Evolutionary conservation across 768 basidiomycete species (phyloP).

Genomic region (Serendipita indica): DNA sequence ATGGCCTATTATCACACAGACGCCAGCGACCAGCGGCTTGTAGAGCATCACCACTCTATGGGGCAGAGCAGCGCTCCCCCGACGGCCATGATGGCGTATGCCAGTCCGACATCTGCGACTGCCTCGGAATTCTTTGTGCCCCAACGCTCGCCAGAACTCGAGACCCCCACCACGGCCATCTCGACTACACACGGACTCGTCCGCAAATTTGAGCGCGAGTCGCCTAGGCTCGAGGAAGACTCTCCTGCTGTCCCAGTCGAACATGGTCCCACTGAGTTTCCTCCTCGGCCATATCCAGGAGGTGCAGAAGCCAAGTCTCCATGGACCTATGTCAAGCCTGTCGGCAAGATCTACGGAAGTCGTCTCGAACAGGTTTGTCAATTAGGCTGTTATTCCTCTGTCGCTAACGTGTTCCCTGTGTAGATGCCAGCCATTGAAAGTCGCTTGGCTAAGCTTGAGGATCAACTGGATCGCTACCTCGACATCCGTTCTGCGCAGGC

Average conservation of each 20-base stretch:
- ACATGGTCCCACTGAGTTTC: slow-evolving; percentile 14
- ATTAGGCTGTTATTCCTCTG: background rate
- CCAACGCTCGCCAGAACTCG: background rate
- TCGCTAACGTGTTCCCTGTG: background rate
- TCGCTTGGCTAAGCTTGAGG: slow-evolving; percentile 2
- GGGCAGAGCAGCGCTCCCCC: background rate
- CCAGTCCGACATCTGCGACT: background rate
- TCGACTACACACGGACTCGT: background rate
- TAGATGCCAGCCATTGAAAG: slow-evolving; percentile 5
- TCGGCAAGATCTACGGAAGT: slow-evolving; percentile 14
- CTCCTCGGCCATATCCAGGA: slow-evolving; percentile 13
- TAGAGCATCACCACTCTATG: background rate
- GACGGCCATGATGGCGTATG: background rate
- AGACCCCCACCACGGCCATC: background rate
- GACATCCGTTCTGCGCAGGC: background rate
- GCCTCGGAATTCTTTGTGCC: background rate
- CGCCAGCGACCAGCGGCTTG: background rate
- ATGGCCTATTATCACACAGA: background rate
- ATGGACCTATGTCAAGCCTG: background rate
- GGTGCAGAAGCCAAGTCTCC: slow-evolving; percentile 12
- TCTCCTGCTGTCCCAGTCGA: slow-evolving; percentile 10
- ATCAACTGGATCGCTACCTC: slow-evolving; percentile 4
- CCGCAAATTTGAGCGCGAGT: background rate
- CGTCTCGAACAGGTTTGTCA: slow-evolving; percentile 13
- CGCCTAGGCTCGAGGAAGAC: background rate